Percentiles rank a stretch among this genome's conserved stretches.
These are phyloP conservation scores for Alectoria sarmentosa DNA, from an alignment of 495 filamentous ascomycete species.

Conservation along the genomic window DNA sequence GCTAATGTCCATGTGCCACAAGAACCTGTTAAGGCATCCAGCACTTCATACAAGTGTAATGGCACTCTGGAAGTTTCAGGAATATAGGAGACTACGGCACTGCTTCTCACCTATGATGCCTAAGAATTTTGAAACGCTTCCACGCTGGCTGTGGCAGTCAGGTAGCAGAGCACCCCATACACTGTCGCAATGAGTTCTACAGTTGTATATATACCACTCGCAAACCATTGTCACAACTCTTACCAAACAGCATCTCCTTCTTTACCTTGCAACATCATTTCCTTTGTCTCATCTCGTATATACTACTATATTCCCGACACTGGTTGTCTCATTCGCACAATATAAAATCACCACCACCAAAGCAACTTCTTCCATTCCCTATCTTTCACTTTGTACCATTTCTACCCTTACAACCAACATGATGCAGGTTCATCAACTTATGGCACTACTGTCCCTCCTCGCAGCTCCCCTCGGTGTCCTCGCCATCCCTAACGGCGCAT, in stretches of 20 bases:
- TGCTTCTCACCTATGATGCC: neutral
- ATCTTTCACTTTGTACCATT: neutral
- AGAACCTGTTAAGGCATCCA: neutral
- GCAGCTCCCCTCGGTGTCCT: neutral
- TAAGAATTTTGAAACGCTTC: neutral
- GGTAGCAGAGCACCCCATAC: neutral
- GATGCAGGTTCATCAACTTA: neutral
- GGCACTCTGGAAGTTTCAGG: slow-evolving; percentile 2
- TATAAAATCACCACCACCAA: neutral
- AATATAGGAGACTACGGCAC: neutral
- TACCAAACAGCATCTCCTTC: slow-evolving; percentile 1
- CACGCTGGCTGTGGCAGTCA: neutral
- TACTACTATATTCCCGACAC: neutral
- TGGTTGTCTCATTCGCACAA: neutral
- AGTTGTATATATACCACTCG: neutral
- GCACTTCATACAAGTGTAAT: neutral
- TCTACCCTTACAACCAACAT: neutral
- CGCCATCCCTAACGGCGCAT: neutral
- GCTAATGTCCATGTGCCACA: neutral
- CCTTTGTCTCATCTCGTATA: neutral
- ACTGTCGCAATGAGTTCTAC: neutral
- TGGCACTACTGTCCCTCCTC: neutral
- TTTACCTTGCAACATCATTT: neutral
- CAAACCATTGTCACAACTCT: neutral
- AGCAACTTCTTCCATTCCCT: neutral